A percentile compares a stretch with the other conserved stretches of the same genome.
Evolutionary conservation across 164 flowering plant genomes (phyloP).

Genomic region (Magnolia sinica): DNA sequence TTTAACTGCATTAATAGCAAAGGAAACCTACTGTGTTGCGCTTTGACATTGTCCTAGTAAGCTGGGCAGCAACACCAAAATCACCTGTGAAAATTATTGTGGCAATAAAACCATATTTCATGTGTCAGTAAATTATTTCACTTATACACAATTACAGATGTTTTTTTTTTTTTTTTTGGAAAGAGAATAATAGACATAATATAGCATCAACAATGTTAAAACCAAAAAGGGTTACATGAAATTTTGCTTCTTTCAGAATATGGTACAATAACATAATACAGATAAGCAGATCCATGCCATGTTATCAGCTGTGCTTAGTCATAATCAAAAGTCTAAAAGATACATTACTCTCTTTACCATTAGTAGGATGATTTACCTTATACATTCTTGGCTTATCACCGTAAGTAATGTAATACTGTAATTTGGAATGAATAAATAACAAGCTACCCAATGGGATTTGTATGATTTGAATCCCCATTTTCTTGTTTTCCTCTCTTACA

Average conservation of each 20-base stretch:
- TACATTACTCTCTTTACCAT: neutral
- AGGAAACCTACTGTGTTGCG: constrained; percentile 79
- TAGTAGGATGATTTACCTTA: neutral
- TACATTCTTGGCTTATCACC: neutral
- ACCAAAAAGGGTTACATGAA: neutral
- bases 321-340: too few species aligned
- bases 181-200: too few species aligned
- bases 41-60: constrained; percentile 99
- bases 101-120: neutral
- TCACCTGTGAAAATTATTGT: constrained; percentile 54
- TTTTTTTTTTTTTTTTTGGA: too few species aligned
- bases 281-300: neutral
- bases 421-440: neutral
- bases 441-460: neutral
- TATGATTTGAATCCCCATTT: neutral
- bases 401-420: neutral
- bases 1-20: neutral
- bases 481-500: neutral
- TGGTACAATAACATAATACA: neutral
- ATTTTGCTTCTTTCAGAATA: too few species aligned
- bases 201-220: neutral
- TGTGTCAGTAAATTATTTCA: neutral
- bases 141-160: neutral
- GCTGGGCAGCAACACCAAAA: constrained; percentile 99
- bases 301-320: neutral